A percentile compares a stretch with the other conserved stretches of the same genome.
Evolutionary conservation across 2,329 filamentous ascomycete species (phyloP).

Genomic region (Beauveria medogensis): DNA sequence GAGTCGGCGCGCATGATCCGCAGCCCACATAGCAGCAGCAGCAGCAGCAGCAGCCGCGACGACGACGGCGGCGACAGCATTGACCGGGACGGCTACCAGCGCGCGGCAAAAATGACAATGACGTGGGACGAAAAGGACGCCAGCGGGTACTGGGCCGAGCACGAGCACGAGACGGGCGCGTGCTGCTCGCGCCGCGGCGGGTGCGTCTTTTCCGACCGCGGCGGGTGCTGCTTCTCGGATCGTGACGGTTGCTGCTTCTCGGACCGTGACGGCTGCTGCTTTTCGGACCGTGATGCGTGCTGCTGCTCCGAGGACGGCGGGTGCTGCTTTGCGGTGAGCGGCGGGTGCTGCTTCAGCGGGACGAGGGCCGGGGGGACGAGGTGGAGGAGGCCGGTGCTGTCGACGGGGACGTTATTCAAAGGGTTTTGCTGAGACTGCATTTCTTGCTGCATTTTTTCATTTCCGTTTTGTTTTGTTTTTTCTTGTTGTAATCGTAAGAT

Average conservation of each 20-base stretch:
- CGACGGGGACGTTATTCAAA: neutral
- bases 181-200: constrained; percentile 2
- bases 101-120: constrained; percentile 10
- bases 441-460: neutral
- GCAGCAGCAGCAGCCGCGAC: neutral
- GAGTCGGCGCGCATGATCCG: neutral
- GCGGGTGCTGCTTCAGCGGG: neutral
- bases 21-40: neutral
- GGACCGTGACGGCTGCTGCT: neutral
- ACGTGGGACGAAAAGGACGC: constrained; percentile 10
- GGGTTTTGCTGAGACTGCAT: neutral
- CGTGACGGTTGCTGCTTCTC: neutral
- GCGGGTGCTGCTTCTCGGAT: constrained; percentile 10
- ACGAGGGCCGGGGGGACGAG: neutral
- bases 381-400: neutral
- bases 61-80: neutral
- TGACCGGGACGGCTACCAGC: constrained; percentile 1
- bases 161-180: neutral
- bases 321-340: neutral
- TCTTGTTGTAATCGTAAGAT: neutral
- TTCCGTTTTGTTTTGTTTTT: too few species aligned
- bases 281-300: neutral
- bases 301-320: neutral
- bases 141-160: constrained; percentile 12
- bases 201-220: constrained; percentile 11